Base-by-base conservation (phyloP, 2,329 filamentous ascomycete genomes). In the Cladosporium sp. region DNA sequence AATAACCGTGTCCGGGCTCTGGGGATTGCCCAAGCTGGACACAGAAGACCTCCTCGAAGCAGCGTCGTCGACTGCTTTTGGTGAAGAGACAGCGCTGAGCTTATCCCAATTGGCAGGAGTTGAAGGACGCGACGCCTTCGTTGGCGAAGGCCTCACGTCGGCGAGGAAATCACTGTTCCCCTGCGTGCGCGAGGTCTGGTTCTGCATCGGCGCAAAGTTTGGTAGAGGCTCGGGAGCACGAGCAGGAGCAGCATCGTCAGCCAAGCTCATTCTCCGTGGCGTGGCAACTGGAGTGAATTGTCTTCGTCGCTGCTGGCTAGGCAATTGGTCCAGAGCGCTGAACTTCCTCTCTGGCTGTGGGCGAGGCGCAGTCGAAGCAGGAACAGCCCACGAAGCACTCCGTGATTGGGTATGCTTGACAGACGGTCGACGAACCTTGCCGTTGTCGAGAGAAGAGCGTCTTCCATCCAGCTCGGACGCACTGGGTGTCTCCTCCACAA, bases 261-360 rank as follows among this genome's bases (percentile, higher is more conserved):
- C 60, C 32, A 63, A 24, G 11, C 60, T 63, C 44, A 63, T 34
- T 26, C 49, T 55, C 6, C 60, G 30, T 0, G 60, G 60, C 34
- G 60, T 63, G 10, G 47, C 34, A 3, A 28, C 54, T 5, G 63
- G 63, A 1, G 54, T 59, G 21, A 51, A 52, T 32, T 59, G 63
- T 6, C 63, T 44, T 21, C 57, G 41, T 24, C 66, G 69, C 49
- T 66, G 71, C 65, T 72, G 70, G 34, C 71, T 73, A 2, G 72
- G 72, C 32, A 74, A 60, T 59, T 59, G 68, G n/a, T 70, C 67
- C 8, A 72, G 68, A 28, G 72, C 72, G 38, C 71, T 73, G 32
- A 68, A 64, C 34, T 70, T 72, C 49, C 72, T 71, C 51, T 70
- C 64, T 14, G 69, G 66, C 34, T 68, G 65, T 18, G 70, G 71